These are phyloP conservation scores for Moniliophthora roreri DNA, from an alignment of 1,284 basidiomycete genomes.

Conservation along the genomic window DNA sequence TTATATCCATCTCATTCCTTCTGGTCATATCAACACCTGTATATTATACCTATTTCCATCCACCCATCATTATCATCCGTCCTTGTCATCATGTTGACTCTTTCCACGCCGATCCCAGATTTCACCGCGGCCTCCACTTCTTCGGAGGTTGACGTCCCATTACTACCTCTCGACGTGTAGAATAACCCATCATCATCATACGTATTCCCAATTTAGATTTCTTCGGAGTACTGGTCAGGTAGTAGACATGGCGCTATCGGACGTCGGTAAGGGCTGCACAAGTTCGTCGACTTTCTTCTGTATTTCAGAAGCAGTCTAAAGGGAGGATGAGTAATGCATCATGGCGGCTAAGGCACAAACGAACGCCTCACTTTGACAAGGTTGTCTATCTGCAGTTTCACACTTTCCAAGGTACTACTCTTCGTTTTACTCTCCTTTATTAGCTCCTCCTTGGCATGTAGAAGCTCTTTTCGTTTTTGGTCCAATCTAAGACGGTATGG, in stretches of 20 bases:
- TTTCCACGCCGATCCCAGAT: not conserved
- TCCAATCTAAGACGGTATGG: constrained; percentile 52
- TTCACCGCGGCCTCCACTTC: not conserved
- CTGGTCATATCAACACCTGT: constrained; percentile 1
- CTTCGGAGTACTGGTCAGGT: not conserved
- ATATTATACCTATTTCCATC: not conserved
- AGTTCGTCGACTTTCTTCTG: constrained; percentile 55
- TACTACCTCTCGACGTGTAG: constrained; percentile 6
- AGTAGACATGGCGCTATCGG: constrained; percentile 21
- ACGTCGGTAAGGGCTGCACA: constrained; percentile 42
- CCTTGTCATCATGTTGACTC: constrained; percentile 10
- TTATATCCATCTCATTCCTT: not conserved
- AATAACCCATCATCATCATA: not conserved
- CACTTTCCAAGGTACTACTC: constrained; percentile 63
- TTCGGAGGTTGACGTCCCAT: not conserved
- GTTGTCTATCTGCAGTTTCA: constrained; percentile 70
- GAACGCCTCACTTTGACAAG: constrained; percentile 60
- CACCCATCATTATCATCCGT: not conserved
- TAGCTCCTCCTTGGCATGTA: constrained; percentile 67
- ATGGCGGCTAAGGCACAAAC: constrained; percentile 7
- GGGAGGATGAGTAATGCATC: constrained; percentile 14
- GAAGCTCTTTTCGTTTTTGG: constrained; percentile 60
- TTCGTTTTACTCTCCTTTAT: constrained; percentile 72
- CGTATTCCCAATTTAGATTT: not conserved
- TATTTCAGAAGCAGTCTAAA: constrained; percentile 15